phyloP scores from a whole-genome alignment of 2,329 filamentous ascomycete species.

The Teratosphaeria viscida region DNA sequence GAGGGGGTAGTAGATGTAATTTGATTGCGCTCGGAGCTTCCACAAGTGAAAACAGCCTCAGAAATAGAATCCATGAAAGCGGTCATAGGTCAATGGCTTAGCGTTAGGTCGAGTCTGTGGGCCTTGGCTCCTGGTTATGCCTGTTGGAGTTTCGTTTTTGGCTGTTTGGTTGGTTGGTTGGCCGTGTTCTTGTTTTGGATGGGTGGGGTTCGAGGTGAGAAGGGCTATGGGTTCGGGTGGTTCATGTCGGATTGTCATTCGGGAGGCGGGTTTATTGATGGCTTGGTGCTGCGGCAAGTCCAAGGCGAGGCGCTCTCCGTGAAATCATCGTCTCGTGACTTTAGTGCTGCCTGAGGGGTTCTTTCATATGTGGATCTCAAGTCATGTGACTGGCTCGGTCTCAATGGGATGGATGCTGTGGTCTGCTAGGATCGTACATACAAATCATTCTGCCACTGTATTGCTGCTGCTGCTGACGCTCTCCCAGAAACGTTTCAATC shows the following conservation, averaged over 20 bases:
- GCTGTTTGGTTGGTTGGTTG: neutral
- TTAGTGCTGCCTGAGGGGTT: no score
- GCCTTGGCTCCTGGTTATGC: neutral
- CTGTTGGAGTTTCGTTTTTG: neutral
- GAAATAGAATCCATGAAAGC: neutral
- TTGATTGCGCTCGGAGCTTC: neutral
- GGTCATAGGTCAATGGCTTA: neutral
- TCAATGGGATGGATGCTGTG: neutral
- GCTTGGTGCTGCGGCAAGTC: neutral
- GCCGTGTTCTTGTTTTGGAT: neutral
- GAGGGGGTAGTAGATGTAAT: neutral
- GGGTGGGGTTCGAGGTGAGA: neutral
- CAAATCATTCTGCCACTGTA: neutral
- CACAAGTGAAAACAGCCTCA: neutral
- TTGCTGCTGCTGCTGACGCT: constrained; percentile 28
- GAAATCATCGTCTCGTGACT: no score
- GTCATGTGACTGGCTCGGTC: no score
- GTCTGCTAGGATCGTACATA: neutral
- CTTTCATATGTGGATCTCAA: no score
- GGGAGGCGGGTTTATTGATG: neutral
- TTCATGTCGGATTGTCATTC: neutral
- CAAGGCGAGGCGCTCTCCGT: neutral
- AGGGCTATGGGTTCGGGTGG: neutral
- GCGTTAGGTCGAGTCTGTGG: neutral
- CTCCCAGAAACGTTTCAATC: constrained; percentile 58